Conservation (phyloP, 208 protist genomes). For the Crithidia mellificae region DNA sequence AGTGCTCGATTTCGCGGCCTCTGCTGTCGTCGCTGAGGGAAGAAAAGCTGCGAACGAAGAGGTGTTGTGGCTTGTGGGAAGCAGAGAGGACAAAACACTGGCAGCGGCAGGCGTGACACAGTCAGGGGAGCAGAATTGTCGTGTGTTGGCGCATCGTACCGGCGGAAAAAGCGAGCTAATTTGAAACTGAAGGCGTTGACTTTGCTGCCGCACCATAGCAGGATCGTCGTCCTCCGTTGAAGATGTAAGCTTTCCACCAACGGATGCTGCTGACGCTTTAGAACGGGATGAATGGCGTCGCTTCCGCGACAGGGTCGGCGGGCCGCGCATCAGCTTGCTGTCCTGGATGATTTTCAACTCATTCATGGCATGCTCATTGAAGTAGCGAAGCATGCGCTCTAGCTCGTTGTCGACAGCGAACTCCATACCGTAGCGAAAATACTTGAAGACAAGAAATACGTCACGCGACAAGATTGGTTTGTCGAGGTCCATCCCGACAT, state of each 20-base stretch:
- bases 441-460: constrained; percentile 86
- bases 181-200: constrained; percentile 36
- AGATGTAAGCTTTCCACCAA: neutral
- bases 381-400: constrained; percentile 88
- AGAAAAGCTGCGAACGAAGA: constrained; percentile 36
- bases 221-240: constrained; percentile 1
- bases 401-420: constrained; percentile 90
- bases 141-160: constrained; percentile 50
- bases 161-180: constrained; percentile 52
- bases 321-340: constrained; percentile 88
- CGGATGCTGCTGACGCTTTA: neutral
- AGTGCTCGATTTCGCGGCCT: neutral
- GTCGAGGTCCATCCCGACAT: constrained; percentile 90
- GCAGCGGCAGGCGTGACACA: neutral
- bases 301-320: constrained; percentile 60
- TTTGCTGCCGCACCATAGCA: constrained; percentile 3
- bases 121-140: constrained; percentile 51
- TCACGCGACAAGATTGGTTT: constrained; percentile 88
- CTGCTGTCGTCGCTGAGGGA: neutral
- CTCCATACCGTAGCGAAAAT: constrained; percentile 85
- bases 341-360: constrained; percentile 89
- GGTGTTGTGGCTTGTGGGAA: constrained; percentile 22
- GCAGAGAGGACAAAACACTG: constrained; percentile 11
- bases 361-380: constrained; percentile 88
- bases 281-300: constrained; percentile 5